Evolutionary conservation across 2,329 filamentous ascomycete genomes (phyloP), one percentile per base, ranked within the genome.

Genomic region (Nemania diffusa): DNA sequence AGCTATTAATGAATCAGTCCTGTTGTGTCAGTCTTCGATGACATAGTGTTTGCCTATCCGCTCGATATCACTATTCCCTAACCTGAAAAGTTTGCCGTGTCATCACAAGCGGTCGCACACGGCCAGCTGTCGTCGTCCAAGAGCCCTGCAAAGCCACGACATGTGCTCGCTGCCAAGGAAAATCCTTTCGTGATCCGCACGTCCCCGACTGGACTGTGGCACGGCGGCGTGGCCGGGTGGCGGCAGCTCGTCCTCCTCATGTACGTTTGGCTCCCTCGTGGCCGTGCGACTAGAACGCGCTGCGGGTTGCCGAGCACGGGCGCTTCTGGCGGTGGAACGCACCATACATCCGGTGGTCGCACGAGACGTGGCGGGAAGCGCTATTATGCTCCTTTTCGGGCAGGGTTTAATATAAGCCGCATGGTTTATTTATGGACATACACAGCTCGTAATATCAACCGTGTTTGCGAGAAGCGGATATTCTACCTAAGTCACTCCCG

Each of bases 241-340:
- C 6, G 26, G 7, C 24, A 7, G 34, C 34, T n/a, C n/a, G n/a
- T n/a, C n/a, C n/a, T n/a, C n/a, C 24, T 9, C 42, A 44, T 29
- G 27, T 20, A 15, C 24, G 15, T 37, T 53, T 32, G 27, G 26
- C 46, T 46, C n/a, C 37, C 58, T 66, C 53, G 27, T 53, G 64
- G 50, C 15, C 24, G 13, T 22, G 22, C 3, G 20, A 20, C 40
- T 7, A 5, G 2, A 6, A 17, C 24, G 8, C 22, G 26, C 34
- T 56, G 53, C 46, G 24, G 40, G 24, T 51, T 57, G 52, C 62
- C 62, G 57, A 51, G 29, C 42, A 40, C 11, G 34, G 34, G 34
- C 34, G 34, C 34, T 40, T 40, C 34, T 13, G 34, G 34, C 15
- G 8, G 34, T 40, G 34, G 34, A 40, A 40, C 34, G 34, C 5